phyloP scores from a whole-genome alignment of 2,329 filamentous ascomycete genomes.

The Dothideomycetes sp. region DNA sequence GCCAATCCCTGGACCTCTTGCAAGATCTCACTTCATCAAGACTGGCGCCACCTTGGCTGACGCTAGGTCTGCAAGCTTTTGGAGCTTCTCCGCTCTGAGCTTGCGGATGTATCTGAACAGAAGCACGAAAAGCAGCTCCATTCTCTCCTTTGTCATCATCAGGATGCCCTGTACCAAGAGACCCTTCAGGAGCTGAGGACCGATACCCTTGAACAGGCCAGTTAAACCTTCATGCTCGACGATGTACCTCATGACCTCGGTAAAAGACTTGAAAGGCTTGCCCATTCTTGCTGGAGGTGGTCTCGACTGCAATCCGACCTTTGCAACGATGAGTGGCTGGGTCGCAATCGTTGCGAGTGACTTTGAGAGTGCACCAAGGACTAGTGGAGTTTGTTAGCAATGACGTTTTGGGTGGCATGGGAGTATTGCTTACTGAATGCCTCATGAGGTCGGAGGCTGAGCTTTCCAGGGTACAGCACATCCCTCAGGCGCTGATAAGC shows the following conservation, averaged over 20 bases:
- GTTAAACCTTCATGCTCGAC: conserved; percentile 71
- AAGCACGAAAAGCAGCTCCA: conserved; percentile 79
- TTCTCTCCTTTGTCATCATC: conserved; percentile 98
- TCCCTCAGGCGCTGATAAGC: conserved; percentile 85
- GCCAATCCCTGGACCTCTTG: no score
- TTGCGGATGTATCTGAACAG: conserved; percentile 72
- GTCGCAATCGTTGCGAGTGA: conserved; percentile 82
- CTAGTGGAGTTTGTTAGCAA: conserved; percentile 23
- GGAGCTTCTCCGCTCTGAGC: conserved; percentile 57
- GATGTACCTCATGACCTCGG: conserved; percentile 93
- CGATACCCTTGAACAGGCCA: conserved; percentile 94
- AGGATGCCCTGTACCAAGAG: conserved; percentile 87
- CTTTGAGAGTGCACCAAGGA: conserved; percentile 88
- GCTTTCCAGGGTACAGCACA: conserved; percentile 64
- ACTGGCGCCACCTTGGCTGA: conserved; percentile 41
- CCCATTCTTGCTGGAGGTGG: conserved; percentile 75
- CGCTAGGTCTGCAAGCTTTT: conserved; percentile 53
- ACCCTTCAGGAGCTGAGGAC: conserved; percentile 85
- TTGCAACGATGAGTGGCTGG: conserved; percentile 93
- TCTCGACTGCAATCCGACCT: conserved; percentile 89
- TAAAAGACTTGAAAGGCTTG: conserved; percentile 85
- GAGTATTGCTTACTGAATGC: conserved; percentile 66
- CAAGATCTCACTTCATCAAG: conserved; percentile 33
- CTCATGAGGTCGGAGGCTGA: conserved; percentile 68
- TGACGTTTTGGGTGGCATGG: background rate